Base-by-base conservation (phyloP, 2,329 filamentous ascomycete genomes). In the Curvularia sp. region DNA sequence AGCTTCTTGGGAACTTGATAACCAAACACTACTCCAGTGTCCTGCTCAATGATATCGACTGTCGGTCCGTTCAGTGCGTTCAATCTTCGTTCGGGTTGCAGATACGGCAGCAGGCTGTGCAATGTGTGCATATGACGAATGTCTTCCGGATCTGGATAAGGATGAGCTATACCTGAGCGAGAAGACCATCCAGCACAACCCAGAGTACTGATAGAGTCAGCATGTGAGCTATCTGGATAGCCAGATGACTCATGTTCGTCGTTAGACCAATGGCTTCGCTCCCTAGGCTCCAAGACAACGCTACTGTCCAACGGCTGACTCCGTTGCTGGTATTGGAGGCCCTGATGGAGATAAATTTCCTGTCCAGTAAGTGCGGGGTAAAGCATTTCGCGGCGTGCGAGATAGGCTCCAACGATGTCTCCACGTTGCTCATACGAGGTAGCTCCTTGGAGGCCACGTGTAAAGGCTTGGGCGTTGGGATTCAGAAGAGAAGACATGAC, bases 51-150 rank as follows among this genome's bases (percentile, higher is more conserved):
- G 3, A 70, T 67, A 27, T 68, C 55, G 2, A 70, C 7, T 3
- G 27, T 8, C 0, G 41, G 63, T 1, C 64, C 59, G 1, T 46
- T 25, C 1, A 66, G 46, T 5, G 59, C 50, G 32, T 61, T 61
- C 13, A 63, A 27, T 7, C 53, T 61, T 3, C 64, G 59, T 15
- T 60, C 45, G 1, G 64, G 66, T n/a, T 62, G 51, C 6, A 70
- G 53, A 45, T 60, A 53, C 5, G 62, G 61, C 10, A 70, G 48
- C 25, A 70, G 27, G 19, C 32, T 56, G 21, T 57, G 55, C 3
- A 70, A 43, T 19, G 62, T 57, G 43, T 68, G 60, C 1, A 59
- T 25, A 49, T 63, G 64, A 55, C 67, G 67, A 47, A 69, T 66
- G 2, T 49, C n/a, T 18, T 69, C 67, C 30, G 61, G 62, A 51